Evolutionary conservation across 179 eudicot species (phyloP).

Genomic region (Vitellaria paradoxa): DNA sequence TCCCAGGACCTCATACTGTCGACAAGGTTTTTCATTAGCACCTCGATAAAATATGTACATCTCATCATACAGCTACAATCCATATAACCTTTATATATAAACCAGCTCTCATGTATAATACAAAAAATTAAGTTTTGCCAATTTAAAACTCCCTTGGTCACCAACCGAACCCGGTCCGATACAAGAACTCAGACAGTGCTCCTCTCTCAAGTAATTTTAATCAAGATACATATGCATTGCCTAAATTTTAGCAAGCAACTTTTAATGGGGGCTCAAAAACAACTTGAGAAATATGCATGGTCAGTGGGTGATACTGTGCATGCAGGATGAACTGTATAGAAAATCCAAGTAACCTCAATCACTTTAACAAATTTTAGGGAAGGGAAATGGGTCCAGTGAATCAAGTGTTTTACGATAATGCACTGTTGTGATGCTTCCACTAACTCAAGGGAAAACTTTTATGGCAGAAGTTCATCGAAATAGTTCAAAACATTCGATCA

Average conservation of each 20-base stretch:
- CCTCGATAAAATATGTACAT: not conserved
- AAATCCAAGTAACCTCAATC: not conserved
- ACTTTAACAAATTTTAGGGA: not conserved
- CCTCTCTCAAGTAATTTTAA: not conserved
- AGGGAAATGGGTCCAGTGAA: not conserved
- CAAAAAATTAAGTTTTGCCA: not conserved
- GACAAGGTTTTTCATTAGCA: conserved; percentile 1
- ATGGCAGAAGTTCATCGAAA: not conserved
- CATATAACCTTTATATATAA: not conserved
- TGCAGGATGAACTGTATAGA: too few relatives aligned
- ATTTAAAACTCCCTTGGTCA: not conserved
- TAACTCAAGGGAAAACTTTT: not conserved
- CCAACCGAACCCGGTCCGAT: not conserved
- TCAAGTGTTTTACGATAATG: not conserved
- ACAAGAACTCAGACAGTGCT: not conserved
- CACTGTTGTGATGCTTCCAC: not conserved
- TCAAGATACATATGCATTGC: not conserved
- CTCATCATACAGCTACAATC: not conserved
- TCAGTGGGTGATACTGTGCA: not conserved
- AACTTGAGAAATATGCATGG: not conserved
- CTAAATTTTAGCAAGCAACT: not conserved
- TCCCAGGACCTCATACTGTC: not conserved
- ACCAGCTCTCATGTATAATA: too few relatives aligned
- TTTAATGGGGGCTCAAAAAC: not conserved
- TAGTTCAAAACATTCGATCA: not conserved